Evolutionary conservation across 2,329 filamentous ascomycete species (phyloP).

Genomic region (Thielaviopsis euricoi): DNA sequence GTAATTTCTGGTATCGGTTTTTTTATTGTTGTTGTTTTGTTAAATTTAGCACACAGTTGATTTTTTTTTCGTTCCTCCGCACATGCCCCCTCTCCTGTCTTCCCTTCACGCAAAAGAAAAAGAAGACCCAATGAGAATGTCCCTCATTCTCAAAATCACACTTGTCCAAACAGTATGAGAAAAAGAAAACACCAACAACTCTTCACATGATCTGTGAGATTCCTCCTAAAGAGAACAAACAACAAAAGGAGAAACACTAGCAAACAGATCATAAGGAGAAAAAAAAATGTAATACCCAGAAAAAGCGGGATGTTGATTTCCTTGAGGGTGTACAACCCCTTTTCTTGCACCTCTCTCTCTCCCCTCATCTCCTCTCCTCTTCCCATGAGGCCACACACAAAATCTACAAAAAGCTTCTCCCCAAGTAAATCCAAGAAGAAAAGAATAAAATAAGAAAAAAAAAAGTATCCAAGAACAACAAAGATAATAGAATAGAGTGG

Average conservation of each 20-base stretch:
- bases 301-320: neutral
- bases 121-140: neutral
- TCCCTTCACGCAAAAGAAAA: neutral
- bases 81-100: neutral
- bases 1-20: constrained; percentile 50
- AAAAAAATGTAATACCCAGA: neutral
- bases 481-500: no score
- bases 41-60: neutral
- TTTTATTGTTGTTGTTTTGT: constrained; percentile 18
- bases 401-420: neutral
- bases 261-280: neutral
- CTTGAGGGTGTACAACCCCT: neutral
- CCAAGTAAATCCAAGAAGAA: neutral
- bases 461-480: neutral
- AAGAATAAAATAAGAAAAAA: neutral
- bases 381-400: neutral
- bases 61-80: neutral
- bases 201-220: no score
- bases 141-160: constrained; percentile 43
- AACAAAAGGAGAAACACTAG: no score
- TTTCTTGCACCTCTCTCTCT: neutral
- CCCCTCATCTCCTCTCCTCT: neutral
- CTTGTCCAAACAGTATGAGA: constrained; percentile 17
- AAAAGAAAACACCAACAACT: neutral
- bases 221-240: neutral